These are phyloP conservation scores for Recurvomyces mirabilis DNA, from an alignment of 495 filamentous ascomycete genomes.

Conservation along the genomic window DNA sequence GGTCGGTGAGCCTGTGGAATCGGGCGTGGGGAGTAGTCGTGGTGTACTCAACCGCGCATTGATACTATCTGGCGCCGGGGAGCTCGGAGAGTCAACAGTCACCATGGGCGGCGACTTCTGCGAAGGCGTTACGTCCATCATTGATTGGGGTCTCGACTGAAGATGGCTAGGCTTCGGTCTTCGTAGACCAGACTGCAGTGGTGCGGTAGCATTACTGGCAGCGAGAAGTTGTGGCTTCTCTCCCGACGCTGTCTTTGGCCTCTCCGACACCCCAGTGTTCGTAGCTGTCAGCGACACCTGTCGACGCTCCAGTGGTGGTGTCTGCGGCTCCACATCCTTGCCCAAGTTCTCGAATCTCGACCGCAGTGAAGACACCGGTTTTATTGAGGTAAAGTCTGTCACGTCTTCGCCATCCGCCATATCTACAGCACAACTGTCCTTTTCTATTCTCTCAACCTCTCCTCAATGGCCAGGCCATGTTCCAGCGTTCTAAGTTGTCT, in stretches of 20 bases:
- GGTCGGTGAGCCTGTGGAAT: constrained; percentile 20
- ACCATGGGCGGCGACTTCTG: constrained; percentile 57
- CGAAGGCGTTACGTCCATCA: constrained; percentile 42
- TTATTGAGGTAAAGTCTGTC: constrained; percentile 18
- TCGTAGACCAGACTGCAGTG: constrained; percentile 7
- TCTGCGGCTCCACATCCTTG: constrained; percentile 34
- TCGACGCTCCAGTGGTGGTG: constrained; percentile 34
- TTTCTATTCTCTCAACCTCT: no score
- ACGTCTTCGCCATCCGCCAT: constrained; percentile 9
- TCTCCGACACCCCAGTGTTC: neutral
- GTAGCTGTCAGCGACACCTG: constrained; percentile 24
- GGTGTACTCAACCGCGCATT: neutral
- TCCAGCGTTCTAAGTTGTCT: no score
- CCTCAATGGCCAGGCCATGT: constrained; percentile 3
- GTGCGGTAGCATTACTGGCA: neutral
- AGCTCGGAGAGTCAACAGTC: constrained; percentile 61
- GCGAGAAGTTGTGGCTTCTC: neutral
- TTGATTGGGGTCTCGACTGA: constrained; percentile 32
- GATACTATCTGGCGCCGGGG: constrained; percentile 41
- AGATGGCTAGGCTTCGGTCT: constrained; percentile 10
- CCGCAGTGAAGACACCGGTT: constrained; percentile 79
- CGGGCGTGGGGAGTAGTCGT: neutral
- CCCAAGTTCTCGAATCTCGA: constrained; percentile 83
- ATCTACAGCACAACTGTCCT: no score
- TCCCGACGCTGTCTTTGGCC: constrained; percentile 11